Base-by-base conservation (phyloP, 1,284 basidiomycete species). In the Trichosporon faecale region DNA sequence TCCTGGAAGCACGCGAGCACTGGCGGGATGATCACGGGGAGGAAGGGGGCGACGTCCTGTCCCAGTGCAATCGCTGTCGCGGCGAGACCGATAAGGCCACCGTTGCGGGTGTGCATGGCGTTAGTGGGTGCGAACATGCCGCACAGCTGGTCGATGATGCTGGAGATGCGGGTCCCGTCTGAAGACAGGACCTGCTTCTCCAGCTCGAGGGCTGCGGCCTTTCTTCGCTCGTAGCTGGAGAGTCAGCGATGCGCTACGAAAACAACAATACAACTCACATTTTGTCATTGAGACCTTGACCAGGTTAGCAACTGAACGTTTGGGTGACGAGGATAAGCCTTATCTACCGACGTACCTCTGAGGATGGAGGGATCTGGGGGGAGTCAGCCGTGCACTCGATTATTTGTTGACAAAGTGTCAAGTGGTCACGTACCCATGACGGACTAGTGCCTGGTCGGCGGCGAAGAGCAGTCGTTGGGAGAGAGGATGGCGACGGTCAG, bases 51-150 rank as follows among this genome's bases (percentile, higher is more conserved):
- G 67, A 98, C 89, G 74, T 98, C 93, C 21, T 94, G 90, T 2
- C 95, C 94, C 1, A 99, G 86, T 3, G 97, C 96, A 79, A 99
- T 98, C 25, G 94, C 94, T 23, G 94, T 94, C 31, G 94, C 96
- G 1, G 97, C 97, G 0, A 99, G 88, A 16, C 97, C 97, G 78
- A 99, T 98, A 67, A 98, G 87, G 18, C 81, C 96, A 49, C 97
- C 97, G 80, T 97, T 98, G 66, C 95, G 88, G 61, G 94, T 90
- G 78, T 97, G 94, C 49, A 95, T 85, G 2, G 92, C 89, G 78
- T 94, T 93, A 21, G 89, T 86, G 73, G 91, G 90, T 79, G 86
- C 91, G 85, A 96, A 95, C 89, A 96, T 93, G 33, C 93, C 93
- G 74, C 94, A 91, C 72, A 99, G 88, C 80, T 98, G 95, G 85